Percentiles rank a stretch among this genome's conserved stretches.
Evolutionary conservation across 768 basidiomycete species (phyloP).

Genomic region (Lactarius evosmus): DNA sequence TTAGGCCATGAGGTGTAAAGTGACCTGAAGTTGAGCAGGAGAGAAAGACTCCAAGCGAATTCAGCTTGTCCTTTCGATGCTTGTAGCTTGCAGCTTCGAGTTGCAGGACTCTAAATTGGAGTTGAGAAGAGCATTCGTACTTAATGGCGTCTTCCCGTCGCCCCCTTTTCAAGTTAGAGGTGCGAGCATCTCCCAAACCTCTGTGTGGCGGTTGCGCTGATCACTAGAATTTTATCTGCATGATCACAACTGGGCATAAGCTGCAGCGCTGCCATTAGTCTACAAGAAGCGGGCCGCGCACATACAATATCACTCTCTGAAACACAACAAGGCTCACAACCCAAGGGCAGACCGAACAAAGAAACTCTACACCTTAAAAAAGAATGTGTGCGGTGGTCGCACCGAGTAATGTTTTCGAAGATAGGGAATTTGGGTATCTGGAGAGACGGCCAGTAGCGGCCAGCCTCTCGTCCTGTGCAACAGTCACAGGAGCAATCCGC

Average conservation of each 20-base stretch:
- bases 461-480: background rate
- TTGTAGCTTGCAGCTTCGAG: no score
- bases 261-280: background rate
- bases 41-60: no score
- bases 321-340: background rate
- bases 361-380: background rate
- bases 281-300: background rate
- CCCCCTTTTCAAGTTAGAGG: no score
- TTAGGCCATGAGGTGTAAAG: no score
- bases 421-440: background rate
- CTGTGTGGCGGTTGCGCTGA: background rate
- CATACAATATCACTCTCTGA: background rate
- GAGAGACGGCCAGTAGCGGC: background rate
- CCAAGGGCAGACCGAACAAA: background rate
- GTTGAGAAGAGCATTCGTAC: no score
- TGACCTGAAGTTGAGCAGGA: no score
- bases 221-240: background rate
- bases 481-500: background rate
- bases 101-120: no score
- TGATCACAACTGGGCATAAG: background rate
- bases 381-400: background rate
- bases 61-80: no score
- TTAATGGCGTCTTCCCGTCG: no score
- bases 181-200: background rate
- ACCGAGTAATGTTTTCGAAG: background rate